Conservation (phyloP, 2,329 filamentous ascomycete genomes). For the Hymenoscyphus fructigenus region DNA sequence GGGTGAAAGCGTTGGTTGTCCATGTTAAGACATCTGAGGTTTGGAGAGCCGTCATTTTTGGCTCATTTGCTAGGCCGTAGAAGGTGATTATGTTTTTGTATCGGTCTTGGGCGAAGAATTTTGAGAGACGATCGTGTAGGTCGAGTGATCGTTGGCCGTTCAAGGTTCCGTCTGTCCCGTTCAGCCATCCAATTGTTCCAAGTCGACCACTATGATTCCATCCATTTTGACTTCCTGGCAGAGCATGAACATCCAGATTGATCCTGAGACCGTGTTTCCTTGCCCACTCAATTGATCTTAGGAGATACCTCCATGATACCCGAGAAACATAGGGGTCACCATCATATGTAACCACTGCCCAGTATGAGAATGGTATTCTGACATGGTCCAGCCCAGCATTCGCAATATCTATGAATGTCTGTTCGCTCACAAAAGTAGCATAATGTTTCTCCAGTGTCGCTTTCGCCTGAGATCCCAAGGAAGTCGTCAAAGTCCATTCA, state of each 20-base stretch:
- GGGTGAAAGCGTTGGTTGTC: conserved; percentile 70
- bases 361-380: conserved; percentile 94
- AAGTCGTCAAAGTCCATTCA: conserved; percentile 75
- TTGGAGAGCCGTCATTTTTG: conserved; percentile 74
- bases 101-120: conserved; percentile 90
- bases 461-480: conserved; percentile 66
- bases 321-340: conserved; percentile 85
- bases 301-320: conserved; percentile 88
- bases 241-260: conserved; percentile 89
- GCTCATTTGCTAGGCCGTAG: conserved; percentile 95
- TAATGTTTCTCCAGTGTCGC: conserved; percentile 86
- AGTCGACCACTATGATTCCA: conserved; percentile 94
- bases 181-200: conserved; percentile 82
- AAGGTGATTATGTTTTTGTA: conserved; percentile 91
- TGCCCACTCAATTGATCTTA: conserved; percentile 90
- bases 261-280: conserved; percentile 89
- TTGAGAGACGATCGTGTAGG: conserved; percentile 80
- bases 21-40: conserved; percentile 69
- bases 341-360: conserved; percentile 84
- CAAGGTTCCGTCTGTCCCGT: conserved; percentile 76
- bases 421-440: conserved; percentile 79
- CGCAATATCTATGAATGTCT: conserved; percentile 80
- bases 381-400: conserved; percentile 92
- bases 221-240: conserved; percentile 92
- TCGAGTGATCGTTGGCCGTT: conserved; percentile 83